Evolutionary conservation across 176 grass and related monocot species (phyloP).

Genomic region (Oryza glumipatula): DNA sequence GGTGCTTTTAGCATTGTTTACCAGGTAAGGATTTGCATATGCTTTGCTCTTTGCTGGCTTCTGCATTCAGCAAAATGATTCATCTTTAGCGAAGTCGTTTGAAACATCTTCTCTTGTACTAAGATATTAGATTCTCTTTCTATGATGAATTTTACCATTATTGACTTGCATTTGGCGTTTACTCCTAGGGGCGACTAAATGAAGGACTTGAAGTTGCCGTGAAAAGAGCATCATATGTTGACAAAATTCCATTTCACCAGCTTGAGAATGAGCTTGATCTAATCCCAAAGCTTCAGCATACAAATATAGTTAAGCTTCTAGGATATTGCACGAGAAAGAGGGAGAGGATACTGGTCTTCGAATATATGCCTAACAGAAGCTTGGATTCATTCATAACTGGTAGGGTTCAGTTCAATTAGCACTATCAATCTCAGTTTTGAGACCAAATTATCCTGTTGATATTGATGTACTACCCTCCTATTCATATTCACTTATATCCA

Average conservation of each 20-base stretch:
- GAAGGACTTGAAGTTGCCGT: background rate
- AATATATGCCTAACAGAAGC: constrained; percentile 12
- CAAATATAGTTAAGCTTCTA: constrained; percentile 9
- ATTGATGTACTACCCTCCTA: background rate
- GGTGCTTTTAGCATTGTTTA: constrained; percentile 4
- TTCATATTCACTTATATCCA: background rate
- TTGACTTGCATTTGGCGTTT: background rate
- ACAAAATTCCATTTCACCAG: background rate
- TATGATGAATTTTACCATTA: background rate
- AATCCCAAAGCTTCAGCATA: background rate
- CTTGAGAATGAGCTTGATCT: background rate
- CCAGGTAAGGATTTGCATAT: background rate
- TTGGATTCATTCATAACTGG: background rate
- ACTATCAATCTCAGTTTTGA: background rate
- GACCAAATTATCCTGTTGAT: background rate
- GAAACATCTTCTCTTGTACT: background rate
- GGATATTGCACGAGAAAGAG: background rate
- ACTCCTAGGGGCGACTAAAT: background rate
- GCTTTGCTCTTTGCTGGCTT: background rate
- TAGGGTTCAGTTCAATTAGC: background rate
- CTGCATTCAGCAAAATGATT: background rate
- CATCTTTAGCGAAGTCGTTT: background rate
- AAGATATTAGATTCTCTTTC: background rate
- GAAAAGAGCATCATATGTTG: constrained; percentile 8
- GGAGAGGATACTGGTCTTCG: constrained; percentile 1